Evolutionary conservation across 169 alveolate species (phyloP).

Genomic region (Cryptosporidium felis): DNA sequence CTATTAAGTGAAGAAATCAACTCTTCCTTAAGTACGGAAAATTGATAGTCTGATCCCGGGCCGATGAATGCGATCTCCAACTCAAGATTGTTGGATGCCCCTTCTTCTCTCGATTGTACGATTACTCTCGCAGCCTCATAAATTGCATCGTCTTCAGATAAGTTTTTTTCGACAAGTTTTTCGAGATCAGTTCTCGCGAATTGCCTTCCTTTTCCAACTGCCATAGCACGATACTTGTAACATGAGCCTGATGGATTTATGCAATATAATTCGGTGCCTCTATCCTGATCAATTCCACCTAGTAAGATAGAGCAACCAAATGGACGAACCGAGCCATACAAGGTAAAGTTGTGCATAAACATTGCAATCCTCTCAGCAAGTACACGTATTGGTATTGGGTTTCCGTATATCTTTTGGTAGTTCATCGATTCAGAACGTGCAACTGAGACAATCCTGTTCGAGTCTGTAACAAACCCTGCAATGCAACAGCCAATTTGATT

Average conservation of each 20-base stretch:
- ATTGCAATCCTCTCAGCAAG: constrained; percentile 92
- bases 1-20: constrained; percentile 2
- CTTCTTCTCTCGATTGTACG: constrained; percentile 73
- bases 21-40: constrained; percentile 14
- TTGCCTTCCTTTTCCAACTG: constrained; percentile 93
- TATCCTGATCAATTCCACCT: constrained; percentile 84
- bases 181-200: constrained; percentile 92
- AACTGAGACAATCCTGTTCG: constrained; percentile 86
- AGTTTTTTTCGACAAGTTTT: constrained; percentile 74
- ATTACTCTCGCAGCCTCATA: constrained; percentile 70
- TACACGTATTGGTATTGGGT: constrained; percentile 86
- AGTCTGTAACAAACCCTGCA: constrained; percentile 94
- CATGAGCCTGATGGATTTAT: constrained; percentile 91
- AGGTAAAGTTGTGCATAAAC: constrained; percentile 90
- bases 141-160: constrained; percentile 72
- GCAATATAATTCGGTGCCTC: constrained; percentile 86
- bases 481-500: constrained; percentile 83
- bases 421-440: constrained; percentile 89
- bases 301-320: constrained; percentile 91
- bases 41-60: constrained; percentile 25
- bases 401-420: constrained; percentile 87
- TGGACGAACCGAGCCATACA: constrained; percentile 91
- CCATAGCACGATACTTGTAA: constrained; percentile 90
- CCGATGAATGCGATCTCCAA: constrained; percentile 73
- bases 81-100: constrained; percentile 70